These are phyloP conservation scores for Diaporthe ampelina DNA, from an alignment of 2,329 filamentous ascomycete genomes.

Conservation along the genomic window DNA sequence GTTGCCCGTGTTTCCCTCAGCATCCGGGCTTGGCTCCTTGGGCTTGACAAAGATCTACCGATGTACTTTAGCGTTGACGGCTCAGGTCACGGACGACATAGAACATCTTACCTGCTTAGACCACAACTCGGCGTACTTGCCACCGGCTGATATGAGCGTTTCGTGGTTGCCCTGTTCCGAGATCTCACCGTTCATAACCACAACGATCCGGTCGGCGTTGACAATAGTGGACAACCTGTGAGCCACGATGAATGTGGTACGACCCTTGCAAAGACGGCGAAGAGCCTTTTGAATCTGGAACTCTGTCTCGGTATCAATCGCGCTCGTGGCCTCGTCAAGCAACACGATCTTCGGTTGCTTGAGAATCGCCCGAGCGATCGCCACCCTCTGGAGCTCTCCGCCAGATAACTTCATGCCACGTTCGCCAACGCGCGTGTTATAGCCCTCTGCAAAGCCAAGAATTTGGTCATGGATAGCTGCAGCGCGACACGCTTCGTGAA, in stretches of 20 bases:
- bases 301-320: slow-evolving; percentile 79
- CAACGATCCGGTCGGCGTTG: slow-evolving; percentile 77
- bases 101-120: slow-evolving; percentile 63
- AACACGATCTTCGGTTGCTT: slow-evolving; percentile 82
- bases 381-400: slow-evolving; percentile 76
- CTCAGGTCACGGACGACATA: neutral
- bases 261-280: slow-evolving; percentile 68
- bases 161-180: slow-evolving; percentile 75
- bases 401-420: slow-evolving; percentile 73
- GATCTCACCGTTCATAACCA: slow-evolving; percentile 73
- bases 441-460: slow-evolving; percentile 65
- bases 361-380: slow-evolving; percentile 79
- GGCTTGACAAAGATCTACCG: slow-evolving; percentile 61
- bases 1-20: slow-evolving; percentile 44
- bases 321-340: slow-evolving; percentile 84
- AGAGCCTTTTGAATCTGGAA: slow-evolving; percentile 76
- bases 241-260: slow-evolving; percentile 78
- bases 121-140: slow-evolving; percentile 76
- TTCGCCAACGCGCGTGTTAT: slow-evolving; percentile 65
- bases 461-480: slow-evolving; percentile 73
- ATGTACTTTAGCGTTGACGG: neutral
- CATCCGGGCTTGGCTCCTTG: slow-evolving; percentile 55
- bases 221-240: slow-evolving; percentile 80
- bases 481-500: slow-evolving; percentile 66
- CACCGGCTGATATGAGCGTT: slow-evolving; percentile 68